Base-by-base conservation (phyloP, 225 moss, liverwort and hornwort genomes). In the Sphagnum tenellum region DNA sequence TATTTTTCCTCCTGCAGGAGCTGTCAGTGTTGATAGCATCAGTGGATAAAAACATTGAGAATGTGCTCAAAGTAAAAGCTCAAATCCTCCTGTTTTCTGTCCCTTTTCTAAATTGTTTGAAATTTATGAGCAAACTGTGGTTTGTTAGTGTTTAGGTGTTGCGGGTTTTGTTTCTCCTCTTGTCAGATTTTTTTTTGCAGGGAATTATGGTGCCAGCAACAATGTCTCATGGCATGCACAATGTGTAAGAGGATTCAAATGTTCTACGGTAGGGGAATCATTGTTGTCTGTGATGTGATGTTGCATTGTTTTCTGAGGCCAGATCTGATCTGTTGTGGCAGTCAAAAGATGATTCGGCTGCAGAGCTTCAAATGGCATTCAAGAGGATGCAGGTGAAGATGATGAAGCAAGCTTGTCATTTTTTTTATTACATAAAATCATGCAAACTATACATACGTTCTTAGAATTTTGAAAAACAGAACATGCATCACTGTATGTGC, bases 261-360 rank as follows among this genome's bases (percentile, higher is more conserved):
- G 29, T 29, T 29, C 29, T 29, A 1, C 29, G 29, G 29, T 29
- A 29, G 29, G 29, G 29, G 29, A 29, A 29, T 29, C 29, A 29
- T 29, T 29, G 0, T 29, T 29, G 29, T 29, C 29, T 29, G 29
- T 29, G 29, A 29, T 29, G 29, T 29, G 29, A 29, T 29, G 29
- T 29, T 29, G 29, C 29, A 29, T 29, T 29, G 29, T 29, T 29
- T 29, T 29, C 29, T 29, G 29, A 29, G 29, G 29, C 29, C 29
- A 29, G 29, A 29, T 29, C 29, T 29, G 29, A 29, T 29, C 29
- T 52, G 63, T 70, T 47, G 45, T 49, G 79, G 63, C 80, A 86
- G 86, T 79, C 82, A 53, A 86, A 86, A 71, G 86, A 86, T 70
- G 86, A 86, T 64, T 82, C 82, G 48, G 82, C 77, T 51, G 71